Base-by-base conservation (phyloP, 2,329 filamentous ascomycete species). In the Cordyceps militaris region DNA sequence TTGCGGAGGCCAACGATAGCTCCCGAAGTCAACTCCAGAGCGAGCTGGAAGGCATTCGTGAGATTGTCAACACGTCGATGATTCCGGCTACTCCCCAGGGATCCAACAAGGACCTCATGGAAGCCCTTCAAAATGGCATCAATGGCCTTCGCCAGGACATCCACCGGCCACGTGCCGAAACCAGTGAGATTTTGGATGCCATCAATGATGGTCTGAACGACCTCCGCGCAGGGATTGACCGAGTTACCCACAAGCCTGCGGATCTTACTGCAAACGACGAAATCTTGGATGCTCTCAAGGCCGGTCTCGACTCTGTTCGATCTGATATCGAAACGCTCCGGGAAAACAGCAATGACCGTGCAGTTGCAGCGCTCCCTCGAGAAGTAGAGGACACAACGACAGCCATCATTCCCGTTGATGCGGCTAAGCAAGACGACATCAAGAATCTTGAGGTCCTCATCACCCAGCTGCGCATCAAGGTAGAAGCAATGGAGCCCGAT, bases 191-290 rank as follows among this genome's bases (percentile, higher is more conserved):
- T 11, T 78, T 97, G 1, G 91, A 96, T 67, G 89, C 92, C 1
- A 78, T 97, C 56, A 92, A 95, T 59, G 91, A 97, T 69, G 92
- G 92, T 2, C 80, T 97, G 7, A 85, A 88, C 61, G 85, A 87
- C 49, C 77, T 97, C 9, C 85, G 89, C 26, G 77, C 79, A 28
- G 87, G 91, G 61, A 87, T 97, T 58, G 91, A 96, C 59, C 80
- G 79, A 66, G 79, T 94, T 16, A 78, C 84, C 23, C 86, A 93
- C 67, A 94, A 91, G 73, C 89, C 91, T 5, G 76, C 84, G 0
- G 91, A 96, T 65, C 80, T 93, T 71, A 92, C 88, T 0, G 86
- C 90, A 58, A 93, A 89, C 60, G 89, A 96, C 62, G 91, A 97
- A 71, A 92, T 97, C 54, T 78, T 97, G 1, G 89, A 96, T 60